A percentile compares a stretch with the other conserved stretches of the same genome.
These are phyloP conservation scores for Fusarium anguioides DNA, from an alignment of 2,329 filamentous ascomycete genomes.

Conservation along the genomic window DNA sequence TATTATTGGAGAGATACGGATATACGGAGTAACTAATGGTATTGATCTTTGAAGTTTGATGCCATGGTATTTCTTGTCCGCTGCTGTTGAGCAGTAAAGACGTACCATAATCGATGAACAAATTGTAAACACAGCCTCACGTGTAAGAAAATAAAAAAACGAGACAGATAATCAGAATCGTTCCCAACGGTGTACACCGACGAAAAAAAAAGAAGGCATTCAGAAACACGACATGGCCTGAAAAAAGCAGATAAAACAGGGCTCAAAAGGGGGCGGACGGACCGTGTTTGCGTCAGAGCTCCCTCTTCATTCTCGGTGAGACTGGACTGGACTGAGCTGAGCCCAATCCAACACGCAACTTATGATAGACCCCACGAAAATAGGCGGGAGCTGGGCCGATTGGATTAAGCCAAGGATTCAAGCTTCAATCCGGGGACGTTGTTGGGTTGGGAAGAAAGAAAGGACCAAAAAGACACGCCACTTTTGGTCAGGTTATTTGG, in stretches of 20 bases:
- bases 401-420: slow-evolving; percentile 8
- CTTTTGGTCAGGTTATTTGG: slow-evolving; percentile 40
- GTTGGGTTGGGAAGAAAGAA: slow-evolving; percentile 7
- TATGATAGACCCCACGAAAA: slow-evolving; percentile 15
- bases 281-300: slow-evolving; percentile 29
- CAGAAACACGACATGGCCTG: background rate
- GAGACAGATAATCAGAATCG: background rate
- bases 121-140: background rate
- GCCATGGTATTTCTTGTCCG: background rate
- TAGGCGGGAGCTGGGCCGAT: slow-evolving; percentile 34
- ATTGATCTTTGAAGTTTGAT: background rate
- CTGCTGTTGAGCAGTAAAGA: background rate
- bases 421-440: slow-evolving; percentile 13
- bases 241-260: background rate
- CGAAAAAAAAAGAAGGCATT: background rate
- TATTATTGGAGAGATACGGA: background rate
- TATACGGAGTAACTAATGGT: background rate
- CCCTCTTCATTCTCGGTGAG: slow-evolving; percentile 36
- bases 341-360: slow-evolving; percentile 12
- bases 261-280: slow-evolving; percentile 32
- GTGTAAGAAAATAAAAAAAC: background rate
- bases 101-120: background rate
- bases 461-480: slow-evolving; percentile 42
- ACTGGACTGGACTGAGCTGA: too few species aligned
- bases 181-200: background rate